These are phyloP conservation scores for Gleditsia sinensis DNA, from an alignment of 306 rosid species.

Conservation along the genomic window DNA sequence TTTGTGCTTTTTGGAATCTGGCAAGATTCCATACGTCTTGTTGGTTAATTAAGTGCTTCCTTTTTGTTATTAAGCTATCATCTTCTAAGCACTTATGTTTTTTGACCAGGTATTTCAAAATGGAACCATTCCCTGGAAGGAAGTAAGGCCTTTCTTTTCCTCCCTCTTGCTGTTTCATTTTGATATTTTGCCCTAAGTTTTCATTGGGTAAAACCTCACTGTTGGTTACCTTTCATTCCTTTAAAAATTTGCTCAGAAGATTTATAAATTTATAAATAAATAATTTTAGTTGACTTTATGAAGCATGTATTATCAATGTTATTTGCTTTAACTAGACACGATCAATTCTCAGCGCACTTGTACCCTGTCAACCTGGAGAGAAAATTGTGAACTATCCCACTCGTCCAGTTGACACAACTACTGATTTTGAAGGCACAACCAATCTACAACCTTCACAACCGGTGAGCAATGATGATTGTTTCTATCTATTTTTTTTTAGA, in stretches of 20 bases:
- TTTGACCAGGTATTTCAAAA: constrained; percentile 80
- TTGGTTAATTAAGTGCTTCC: background rate
- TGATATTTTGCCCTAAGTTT: constrained; percentile 25
- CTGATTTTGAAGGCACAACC: constrained; percentile 94
- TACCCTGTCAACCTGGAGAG: constrained; percentile 84
- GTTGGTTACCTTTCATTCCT: constrained; percentile 15
- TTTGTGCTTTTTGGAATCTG: background rate
- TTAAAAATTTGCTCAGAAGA: background rate
- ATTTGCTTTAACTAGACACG: constrained; percentile 38
- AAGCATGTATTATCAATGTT: constrained; percentile 16
- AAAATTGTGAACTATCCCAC: constrained; percentile 81
- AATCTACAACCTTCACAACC: constrained; percentile 83
- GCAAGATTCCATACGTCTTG: background rate
- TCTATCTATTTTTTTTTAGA: too few species aligned
- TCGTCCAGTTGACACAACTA: constrained; percentile 90
- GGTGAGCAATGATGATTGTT: constrained; percentile 49
- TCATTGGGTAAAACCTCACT: background rate
- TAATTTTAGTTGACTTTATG: constrained; percentile 14
- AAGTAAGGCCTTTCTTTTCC: constrained; percentile 64
- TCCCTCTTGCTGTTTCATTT: constrained; percentile 3
- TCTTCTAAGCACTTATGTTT: constrained; percentile 31
- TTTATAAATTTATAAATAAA: constrained; percentile 2
- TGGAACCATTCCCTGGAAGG: constrained; percentile 87
- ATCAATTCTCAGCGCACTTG: constrained; percentile 74
- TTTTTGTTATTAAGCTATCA: constrained; percentile 13